Evolutionary conservation across 2,329 filamentous ascomycete genomes (phyloP).

Genomic region (Decorospora gaudefroyi): DNA sequence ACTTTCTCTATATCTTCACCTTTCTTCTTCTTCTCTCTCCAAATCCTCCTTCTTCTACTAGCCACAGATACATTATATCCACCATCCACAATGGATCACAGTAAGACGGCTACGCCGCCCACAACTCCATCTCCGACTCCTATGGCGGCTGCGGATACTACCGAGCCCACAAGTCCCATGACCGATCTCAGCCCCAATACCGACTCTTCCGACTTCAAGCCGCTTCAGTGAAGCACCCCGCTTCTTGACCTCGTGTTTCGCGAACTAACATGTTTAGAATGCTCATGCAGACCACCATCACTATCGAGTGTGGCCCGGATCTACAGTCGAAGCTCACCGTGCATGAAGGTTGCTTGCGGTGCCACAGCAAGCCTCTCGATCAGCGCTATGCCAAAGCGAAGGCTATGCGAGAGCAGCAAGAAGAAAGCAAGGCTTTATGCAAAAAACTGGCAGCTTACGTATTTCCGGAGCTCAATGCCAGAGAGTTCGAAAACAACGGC

Average conservation of each 20-base stretch:
- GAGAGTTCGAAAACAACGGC: conserved; percentile 6
- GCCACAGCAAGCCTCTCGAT: conserved; percentile 14
- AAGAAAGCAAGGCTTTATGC: conserved; percentile 1
- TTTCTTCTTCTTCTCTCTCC: no score
- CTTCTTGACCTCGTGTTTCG: no score
- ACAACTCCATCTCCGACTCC: no score
- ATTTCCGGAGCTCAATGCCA: not conserved
- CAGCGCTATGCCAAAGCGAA: conserved; percentile 10
- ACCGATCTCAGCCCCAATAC: not conserved
- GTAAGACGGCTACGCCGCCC: no score
- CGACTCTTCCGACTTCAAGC: not conserved
- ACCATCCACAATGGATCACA: no score
- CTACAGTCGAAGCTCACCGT: conserved; percentile 9
- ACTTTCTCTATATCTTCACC: no score
- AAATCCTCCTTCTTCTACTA: no score
- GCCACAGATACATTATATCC: no score
- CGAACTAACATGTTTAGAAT: not conserved
- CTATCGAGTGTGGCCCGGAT: conserved; percentile 18
- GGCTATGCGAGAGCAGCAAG: not conserved
- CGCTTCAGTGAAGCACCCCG: conserved; percentile 4
- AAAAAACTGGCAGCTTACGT: not conserved
- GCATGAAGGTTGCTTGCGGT: conserved; percentile 18
- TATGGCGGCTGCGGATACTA: no score
- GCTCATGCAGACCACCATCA: conserved; percentile 18
- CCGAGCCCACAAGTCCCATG: no score